Percentiles rank a stretch among this genome's conserved stretches.
Conservation (phyloP, 2,329 filamentous ascomycete species). For the Daldinia sp. region DNA sequence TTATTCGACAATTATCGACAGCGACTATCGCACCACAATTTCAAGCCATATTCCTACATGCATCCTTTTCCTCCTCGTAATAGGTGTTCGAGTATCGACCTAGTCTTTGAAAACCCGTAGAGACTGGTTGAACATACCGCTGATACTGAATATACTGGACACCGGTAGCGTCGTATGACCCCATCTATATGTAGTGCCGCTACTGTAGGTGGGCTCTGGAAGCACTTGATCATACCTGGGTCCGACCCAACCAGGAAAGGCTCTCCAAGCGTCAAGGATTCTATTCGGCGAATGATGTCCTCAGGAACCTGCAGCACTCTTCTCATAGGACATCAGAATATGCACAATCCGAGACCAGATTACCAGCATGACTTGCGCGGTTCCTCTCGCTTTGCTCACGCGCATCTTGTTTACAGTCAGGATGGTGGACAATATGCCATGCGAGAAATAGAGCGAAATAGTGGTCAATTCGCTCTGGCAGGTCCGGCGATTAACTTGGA, state of each 20-base stretch:
- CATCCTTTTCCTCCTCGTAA: slow-evolving; percentile 23
- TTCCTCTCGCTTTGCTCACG: slow-evolving; percentile 49
- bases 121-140: slow-evolving; percentile 28
- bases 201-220: slow-evolving; percentile 38
- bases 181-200: slow-evolving; percentile 34
- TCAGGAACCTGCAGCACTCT: slow-evolving; percentile 48
- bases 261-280: slow-evolving; percentile 44
- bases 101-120: slow-evolving; percentile 6
- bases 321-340: slow-evolving; percentile 57
- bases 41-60: slow-evolving; percentile 17
- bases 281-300: slow-evolving; percentile 53
- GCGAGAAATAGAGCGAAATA: slow-evolving; percentile 24
- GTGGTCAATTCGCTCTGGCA: slow-evolving; percentile 6
- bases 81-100: slow-evolving; percentile 1
- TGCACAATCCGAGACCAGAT: slow-evolving; percentile 57
- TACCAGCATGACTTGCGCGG: slow-evolving; percentile 61
- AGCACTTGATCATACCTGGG: slow-evolving; percentile 41
- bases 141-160: slow-evolving; percentile 31
- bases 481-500: slow-evolving; percentile 12
- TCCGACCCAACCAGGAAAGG: slow-evolving; percentile 47
- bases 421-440: slow-evolving; percentile 29
- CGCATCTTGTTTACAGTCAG: slow-evolving; percentile 42
- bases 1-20: slow-evolving; percentile 22
- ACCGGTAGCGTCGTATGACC: slow-evolving; percentile 42
- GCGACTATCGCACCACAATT: slow-evolving; percentile 23